Evolutionary conservation across 345 rosid genomes (phyloP).

Genomic region (Conringia planisiliqua): DNA sequence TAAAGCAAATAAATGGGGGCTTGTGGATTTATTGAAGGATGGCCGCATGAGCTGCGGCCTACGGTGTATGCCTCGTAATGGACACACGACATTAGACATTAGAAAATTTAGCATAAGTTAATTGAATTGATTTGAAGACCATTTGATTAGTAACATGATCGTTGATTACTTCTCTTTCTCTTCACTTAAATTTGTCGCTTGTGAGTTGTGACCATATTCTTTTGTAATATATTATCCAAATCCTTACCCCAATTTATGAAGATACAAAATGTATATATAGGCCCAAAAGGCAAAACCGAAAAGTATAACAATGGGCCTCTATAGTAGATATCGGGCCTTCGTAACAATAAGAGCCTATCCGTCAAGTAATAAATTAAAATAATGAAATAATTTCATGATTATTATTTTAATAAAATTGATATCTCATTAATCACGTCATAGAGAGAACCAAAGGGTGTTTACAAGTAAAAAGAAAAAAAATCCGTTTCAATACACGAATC

Average conservation of each 20-base stretch:
- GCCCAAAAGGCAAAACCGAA: neutral
- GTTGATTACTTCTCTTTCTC: neutral
- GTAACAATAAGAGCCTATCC: neutral
- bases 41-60: neutral
- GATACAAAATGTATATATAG: neutral
- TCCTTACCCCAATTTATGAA: neutral
- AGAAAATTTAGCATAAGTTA: neutral
- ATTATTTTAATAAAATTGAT: neutral
- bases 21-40: neutral
- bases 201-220: neutral
- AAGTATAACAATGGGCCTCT: neutral
- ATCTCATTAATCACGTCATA: neutral
- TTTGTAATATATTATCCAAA: neutral
- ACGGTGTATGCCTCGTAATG: neutral
- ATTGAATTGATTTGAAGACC: constrained; percentile 10
- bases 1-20: neutral
- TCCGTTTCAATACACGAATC: neutral
- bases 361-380: neutral
- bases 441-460: constrained; percentile 7
- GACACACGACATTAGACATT: neutral
- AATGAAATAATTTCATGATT: neutral
- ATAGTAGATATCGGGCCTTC: neutral
- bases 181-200: neutral
- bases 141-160: neutral
- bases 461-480: neutral